Conservation (phyloP, 495 filamentous ascomycete species). For the Penicillium lagena region DNA sequence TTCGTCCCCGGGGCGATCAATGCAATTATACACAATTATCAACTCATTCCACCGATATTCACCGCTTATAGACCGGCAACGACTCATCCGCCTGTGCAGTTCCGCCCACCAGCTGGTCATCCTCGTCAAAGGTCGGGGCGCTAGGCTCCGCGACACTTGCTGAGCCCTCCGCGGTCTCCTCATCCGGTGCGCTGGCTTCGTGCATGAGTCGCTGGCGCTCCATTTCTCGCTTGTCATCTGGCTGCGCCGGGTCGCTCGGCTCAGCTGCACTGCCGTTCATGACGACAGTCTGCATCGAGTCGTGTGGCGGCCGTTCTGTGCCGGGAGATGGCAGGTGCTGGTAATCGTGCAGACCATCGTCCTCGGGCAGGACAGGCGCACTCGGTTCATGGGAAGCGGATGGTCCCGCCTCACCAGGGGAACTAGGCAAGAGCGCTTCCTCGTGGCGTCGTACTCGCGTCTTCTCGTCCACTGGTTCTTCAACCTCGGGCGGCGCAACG, state of each 20-base stretch:
- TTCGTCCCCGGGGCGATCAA: constrained; percentile 1
- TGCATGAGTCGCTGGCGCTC: constrained; percentile 67
- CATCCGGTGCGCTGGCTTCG: constrained; percentile 62
- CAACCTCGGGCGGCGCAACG: constrained; percentile 49
- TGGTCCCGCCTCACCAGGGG: constrained; percentile 48
- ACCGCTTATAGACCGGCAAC: constrained; percentile 43
- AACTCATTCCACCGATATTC: constrained; percentile 3
- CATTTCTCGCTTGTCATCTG: constrained; percentile 79
- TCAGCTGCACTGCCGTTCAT: constrained; percentile 10
- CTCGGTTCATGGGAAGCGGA: constrained; percentile 31
- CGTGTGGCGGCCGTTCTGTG: constrained; percentile 20
- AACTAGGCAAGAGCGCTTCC: constrained; percentile 63
- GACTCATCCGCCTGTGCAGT: constrained; percentile 39
- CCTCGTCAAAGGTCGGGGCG: constrained; percentile 62
- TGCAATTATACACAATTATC: constrained; percentile 15
- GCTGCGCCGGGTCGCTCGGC: constrained; percentile 14
- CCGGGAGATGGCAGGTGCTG: constrained; percentile 24
- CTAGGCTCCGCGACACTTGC: constrained; percentile 39
- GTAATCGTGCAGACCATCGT: constrained; percentile 33
- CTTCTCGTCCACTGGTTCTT: constrained; percentile 61
- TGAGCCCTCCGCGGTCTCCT: constrained; percentile 34
- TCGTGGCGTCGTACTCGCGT: constrained; percentile 61
- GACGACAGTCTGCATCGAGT: constrained; percentile 36
- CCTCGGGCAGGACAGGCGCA: constrained; percentile 35
- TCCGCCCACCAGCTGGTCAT: constrained; percentile 38